Evolutionary conservation across 73 alveolate species (phyloP).

Genomic region (Urostyla sp.): DNA sequence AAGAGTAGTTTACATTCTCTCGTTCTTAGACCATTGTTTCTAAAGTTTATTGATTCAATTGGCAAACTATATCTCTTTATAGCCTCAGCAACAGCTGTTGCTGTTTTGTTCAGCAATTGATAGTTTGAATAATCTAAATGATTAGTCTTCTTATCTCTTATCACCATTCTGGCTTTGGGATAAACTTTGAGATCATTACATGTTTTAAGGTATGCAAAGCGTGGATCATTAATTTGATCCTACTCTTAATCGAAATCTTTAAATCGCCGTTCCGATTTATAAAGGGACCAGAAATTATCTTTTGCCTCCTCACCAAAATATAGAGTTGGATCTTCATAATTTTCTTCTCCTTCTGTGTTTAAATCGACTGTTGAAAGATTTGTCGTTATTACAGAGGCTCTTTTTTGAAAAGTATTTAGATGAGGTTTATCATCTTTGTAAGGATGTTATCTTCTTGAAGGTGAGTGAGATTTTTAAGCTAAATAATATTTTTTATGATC

Average conservation of each 20-base stretch:
- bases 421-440: neutral
- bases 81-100: constrained; percentile 67
- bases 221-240: constrained; percentile 57
- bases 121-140: constrained; percentile 52
- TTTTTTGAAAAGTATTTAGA: neutral
- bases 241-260: constrained; percentile 42
- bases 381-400: neutral
- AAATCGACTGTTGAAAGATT: constrained; percentile 20
- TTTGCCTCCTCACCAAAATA: constrained; percentile 65
- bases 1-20: constrained; percentile 49
- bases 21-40: constrained; percentile 58
- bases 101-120: constrained; percentile 53
- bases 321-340: constrained; percentile 39
- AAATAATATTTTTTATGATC: neutral
- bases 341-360: constrained; percentile 26
- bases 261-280: constrained; percentile 65
- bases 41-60: constrained; percentile 53
- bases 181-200: constrained; percentile 65
- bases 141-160: constrained; percentile 54
- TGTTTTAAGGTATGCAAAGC: constrained; percentile 66
- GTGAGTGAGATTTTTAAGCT: constrained; percentile 1
- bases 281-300: constrained; percentile 63
- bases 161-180: constrained; percentile 71
- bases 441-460: neutral
- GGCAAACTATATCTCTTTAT: constrained; percentile 62